Conservation (phyloP, 768 basidiomycete genomes). For the Trametes cingulata region DNA sequence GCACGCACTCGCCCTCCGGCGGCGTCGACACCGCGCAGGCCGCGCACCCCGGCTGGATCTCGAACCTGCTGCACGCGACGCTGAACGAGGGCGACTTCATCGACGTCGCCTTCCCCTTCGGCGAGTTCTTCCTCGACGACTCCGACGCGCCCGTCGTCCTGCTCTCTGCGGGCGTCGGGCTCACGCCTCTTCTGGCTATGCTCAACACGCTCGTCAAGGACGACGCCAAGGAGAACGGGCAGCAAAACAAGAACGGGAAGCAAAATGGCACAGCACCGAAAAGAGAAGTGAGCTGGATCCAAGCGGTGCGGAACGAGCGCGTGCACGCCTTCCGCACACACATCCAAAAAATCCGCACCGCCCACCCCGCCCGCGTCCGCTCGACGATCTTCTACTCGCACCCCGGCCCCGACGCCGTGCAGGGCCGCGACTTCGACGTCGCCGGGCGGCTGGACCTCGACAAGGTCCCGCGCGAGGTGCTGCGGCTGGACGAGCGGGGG, state of each 20-base stretch:
- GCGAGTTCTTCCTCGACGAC: constrained; percentile 31
- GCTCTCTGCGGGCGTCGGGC: constrained; percentile 29
- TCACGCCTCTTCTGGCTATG: constrained; percentile 28
- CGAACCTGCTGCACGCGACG: constrained; percentile 28
- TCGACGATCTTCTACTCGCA: constrained; percentile 18
- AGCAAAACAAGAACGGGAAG: too few relatives aligned
- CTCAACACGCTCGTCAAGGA: constrained; percentile 24
- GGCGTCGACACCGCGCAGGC: constrained; percentile 14
- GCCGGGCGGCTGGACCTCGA: constrained; percentile 19
- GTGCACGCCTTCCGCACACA: constrained; percentile 22
- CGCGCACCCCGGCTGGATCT: constrained; percentile 27
- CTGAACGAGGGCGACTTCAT: constrained; percentile 24
- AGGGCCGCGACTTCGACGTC: constrained; percentile 21
- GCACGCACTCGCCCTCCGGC: constrained; percentile 13
- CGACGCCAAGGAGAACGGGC: background rate
- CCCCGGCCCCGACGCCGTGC: constrained; percentile 13
- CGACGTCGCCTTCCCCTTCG: constrained; percentile 26
- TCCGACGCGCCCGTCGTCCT: constrained; percentile 26
- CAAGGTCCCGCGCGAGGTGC: constrained; percentile 8
- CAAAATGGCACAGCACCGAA: too few relatives aligned
- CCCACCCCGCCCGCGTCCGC: constrained; percentile 16
- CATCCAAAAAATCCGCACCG: constrained; percentile 10
- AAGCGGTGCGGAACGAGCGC: constrained; percentile 22
- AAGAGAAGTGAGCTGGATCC: constrained; percentile 25
- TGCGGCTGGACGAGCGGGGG: constrained; percentile 14